These are phyloP conservation scores for Cryptococcus sp. DNA, from an alignment of 1,284 basidiomycete genomes.

Conservation along the genomic window DNA sequence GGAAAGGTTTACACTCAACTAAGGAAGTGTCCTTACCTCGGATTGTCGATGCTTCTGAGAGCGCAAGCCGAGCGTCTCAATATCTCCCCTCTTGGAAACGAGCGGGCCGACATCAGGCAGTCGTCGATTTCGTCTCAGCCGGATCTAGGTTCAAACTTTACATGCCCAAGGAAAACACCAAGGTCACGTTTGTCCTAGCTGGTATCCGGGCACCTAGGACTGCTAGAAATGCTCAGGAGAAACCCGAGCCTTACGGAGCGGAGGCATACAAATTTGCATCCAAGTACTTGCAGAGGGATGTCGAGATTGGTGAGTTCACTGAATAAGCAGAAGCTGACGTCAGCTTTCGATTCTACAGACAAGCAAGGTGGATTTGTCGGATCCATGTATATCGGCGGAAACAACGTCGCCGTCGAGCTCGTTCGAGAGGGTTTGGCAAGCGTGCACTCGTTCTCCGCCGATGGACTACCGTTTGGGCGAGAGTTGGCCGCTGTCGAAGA, in stretches of 20 bases:
- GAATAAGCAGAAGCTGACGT: not conserved
- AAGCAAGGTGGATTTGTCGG: constrained; percentile 97
- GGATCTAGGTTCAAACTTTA: constrained; percentile 92
- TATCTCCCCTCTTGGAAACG: constrained; percentile 92
- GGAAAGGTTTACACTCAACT: constrained; percentile 85
- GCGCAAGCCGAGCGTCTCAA: constrained; percentile 66
- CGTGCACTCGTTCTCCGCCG: constrained; percentile 84
- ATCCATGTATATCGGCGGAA: constrained; percentile 67
- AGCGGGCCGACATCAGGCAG: constrained; percentile 70
- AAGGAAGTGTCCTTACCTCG: constrained; percentile 67
- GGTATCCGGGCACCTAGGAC: constrained; percentile 83
- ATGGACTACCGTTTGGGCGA: constrained; percentile 68
- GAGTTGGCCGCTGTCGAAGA: constrained; percentile 81
- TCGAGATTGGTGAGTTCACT: constrained; percentile 62
- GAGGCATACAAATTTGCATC: constrained; percentile 80
- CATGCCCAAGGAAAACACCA: constrained; percentile 87
- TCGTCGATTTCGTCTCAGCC: constrained; percentile 87
- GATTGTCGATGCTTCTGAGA: constrained; percentile 89
- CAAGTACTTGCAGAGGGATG: constrained; percentile 87
- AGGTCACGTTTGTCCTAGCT: constrained; percentile 78
- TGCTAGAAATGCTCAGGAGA: constrained; percentile 74
- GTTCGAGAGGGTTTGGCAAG: constrained; percentile 80
- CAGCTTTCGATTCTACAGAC: constrained; percentile 75
- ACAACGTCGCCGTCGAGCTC: constrained; percentile 78
- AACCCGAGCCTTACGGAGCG: constrained; percentile 79